Conservation (phyloP, 371 early-diverging fungal genomes). For the Mucor velutinosus region DNA sequence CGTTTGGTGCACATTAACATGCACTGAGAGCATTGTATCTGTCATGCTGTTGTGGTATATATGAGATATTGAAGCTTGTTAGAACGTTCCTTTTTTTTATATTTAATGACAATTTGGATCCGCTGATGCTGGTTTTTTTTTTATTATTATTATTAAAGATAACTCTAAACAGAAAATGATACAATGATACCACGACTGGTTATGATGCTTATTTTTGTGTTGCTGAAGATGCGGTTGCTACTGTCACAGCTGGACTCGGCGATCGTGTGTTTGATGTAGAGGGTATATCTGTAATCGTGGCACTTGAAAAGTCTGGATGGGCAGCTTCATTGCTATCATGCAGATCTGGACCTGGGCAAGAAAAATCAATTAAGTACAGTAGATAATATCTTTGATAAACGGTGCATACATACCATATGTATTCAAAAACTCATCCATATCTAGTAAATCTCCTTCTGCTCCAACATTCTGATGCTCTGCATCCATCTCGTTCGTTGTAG, state of each 20-base stretch:
- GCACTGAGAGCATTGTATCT: too few relatives aligned
- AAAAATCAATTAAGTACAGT: not conserved
- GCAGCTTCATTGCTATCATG: not conserved
- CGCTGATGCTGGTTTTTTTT: not conserved
- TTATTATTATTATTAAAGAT: not conserved
- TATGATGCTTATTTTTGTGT: not conserved
- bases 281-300: not conserved
- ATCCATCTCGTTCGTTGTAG: not conserved
- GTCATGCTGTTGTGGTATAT: too few relatives aligned
- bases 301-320: not conserved
- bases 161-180: not conserved
- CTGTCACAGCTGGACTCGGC: conserved; percentile 1
- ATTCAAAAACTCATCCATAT: conserved; percentile 40
- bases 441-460: conserved; percentile 23
- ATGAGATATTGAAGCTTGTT: too few relatives aligned
- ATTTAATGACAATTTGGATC: not conserved
- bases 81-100: too few relatives aligned
- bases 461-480: not conserved
- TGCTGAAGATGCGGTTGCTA: not conserved
- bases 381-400: not conserved
- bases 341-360: conserved; percentile 1
- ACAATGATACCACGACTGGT: not conserved
- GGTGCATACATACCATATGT: conserved; percentile 35
- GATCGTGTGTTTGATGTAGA: conserved; percentile 5
- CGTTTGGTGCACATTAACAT: too few relatives aligned